Evolutionary conservation across 2,329 filamentous ascomycete species (phyloP).

Genomic region (Fusarium denticulatum): DNA sequence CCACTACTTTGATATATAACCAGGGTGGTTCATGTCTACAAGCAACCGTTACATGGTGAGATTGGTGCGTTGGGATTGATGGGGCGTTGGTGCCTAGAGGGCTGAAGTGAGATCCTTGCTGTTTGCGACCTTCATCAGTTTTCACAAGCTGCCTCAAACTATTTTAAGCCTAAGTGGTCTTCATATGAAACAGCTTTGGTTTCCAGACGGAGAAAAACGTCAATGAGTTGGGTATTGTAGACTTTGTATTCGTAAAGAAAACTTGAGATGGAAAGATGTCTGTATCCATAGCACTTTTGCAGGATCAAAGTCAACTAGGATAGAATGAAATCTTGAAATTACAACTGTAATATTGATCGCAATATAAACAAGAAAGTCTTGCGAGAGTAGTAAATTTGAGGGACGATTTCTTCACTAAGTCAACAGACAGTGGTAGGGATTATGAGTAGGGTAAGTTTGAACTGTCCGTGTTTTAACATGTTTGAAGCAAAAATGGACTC

Average conservation of each 20-base stretch:
- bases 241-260: background rate
- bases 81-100: conserved; percentile 7
- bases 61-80: background rate
- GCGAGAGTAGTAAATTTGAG: too few species aligned
- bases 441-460: background rate
- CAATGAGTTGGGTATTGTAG: background rate
- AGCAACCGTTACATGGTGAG: background rate
- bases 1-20: conserved; percentile 15
- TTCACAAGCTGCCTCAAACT: background rate
- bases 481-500: background rate
- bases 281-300: background rate
- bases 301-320: background rate
- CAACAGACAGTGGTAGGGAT: background rate
- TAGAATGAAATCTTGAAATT: background rate
- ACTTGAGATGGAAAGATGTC: background rate
- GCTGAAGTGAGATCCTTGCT: background rate
- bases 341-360: background rate
- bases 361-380: background rate
- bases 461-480: too few species aligned
- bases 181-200: too few species aligned
- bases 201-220: background rate
- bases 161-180: background rate
- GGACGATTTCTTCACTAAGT: background rate
- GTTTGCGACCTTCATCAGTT: background rate
- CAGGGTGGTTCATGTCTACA: background rate